Evolutionary conservation across 768 basidiomycete species (phyloP).

Genomic region (Tricholoma bakamatsutake): DNA sequence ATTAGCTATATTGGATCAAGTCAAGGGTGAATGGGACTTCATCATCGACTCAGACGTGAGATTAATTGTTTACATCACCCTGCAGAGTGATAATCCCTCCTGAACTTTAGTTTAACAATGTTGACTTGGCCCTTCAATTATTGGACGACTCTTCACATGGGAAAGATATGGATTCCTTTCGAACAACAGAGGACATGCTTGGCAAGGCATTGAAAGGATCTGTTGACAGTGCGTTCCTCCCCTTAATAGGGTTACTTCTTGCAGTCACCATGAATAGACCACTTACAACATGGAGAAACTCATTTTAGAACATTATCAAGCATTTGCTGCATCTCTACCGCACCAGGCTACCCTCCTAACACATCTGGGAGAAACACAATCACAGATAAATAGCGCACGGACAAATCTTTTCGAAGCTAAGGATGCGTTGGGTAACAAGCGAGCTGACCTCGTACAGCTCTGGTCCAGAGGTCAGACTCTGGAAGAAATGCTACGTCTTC

Average conservation of each 20-base stretch:
- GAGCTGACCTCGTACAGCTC: constrained; percentile 85
- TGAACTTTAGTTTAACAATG: constrained; percentile 75
- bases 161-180: constrained; percentile 74
- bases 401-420: constrained; percentile 70
- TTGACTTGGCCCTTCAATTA: constrained; percentile 86
- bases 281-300: neutral
- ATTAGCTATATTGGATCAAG: constrained; percentile 76
- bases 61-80: constrained; percentile 3
- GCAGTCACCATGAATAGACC: neutral
- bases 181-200: constrained; percentile 67
- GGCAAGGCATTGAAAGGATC: constrained; percentile 81
- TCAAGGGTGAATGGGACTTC: constrained; percentile 88
- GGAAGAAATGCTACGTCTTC: constrained; percentile 91
- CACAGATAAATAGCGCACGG: constrained; percentile 67
- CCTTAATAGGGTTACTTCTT: neutral
- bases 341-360: constrained; percentile 78
- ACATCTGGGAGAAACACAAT: constrained; percentile 68
- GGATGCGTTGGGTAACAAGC: constrained; percentile 71
- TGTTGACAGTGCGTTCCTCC: constrained; percentile 65
- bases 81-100: neutral
- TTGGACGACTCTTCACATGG: constrained; percentile 71
- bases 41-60: constrained; percentile 77
- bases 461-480: constrained; percentile 88
- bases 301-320: constrained; percentile 76
- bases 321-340: constrained; percentile 90